These are phyloP conservation scores for Euphorbia tirucalli DNA, from an alignment of 345 rosid genomes.

Conservation along the genomic window DNA sequence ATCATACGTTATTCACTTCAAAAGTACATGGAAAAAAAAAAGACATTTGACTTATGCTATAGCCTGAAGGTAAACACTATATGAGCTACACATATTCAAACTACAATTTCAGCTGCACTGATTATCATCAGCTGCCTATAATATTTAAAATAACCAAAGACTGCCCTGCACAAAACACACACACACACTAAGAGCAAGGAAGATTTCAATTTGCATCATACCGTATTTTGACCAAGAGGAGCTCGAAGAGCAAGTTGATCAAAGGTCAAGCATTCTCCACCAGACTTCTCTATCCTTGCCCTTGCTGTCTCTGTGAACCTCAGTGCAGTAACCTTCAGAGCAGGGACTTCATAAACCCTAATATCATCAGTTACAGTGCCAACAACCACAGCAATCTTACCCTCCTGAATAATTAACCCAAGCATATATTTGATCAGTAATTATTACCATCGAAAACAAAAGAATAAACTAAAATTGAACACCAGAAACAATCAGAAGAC, in stretches of 20 bases:
- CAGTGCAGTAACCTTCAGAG: constrained; percentile 79
- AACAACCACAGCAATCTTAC: constrained; percentile 74
- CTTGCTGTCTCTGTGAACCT: constrained; percentile 91
- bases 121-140: neutral
- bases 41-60: too few relatives aligned
- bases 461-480: neutral
- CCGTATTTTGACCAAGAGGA: constrained; percentile 95
- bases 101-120: neutral
- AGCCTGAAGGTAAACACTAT: too few relatives aligned
- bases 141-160: neutral
- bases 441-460: neutral
- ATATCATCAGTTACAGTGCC: constrained; percentile 86
- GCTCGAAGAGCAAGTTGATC: constrained; percentile 91
- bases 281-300: constrained; percentile 96
- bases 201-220: constrained; percentile 23
- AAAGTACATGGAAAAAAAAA: too few relatives aligned
- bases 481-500: neutral
- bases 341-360: constrained; percentile 77
- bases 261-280: constrained; percentile 96
- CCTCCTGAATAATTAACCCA: constrained; percentile 46
- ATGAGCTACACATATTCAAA: neutral
- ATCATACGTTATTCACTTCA: neutral
- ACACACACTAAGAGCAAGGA: neutral
- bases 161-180: neutral
- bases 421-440: neutral